Evolutionary conservation across 1,139 yeast genomes (phyloP).

Genomic region (Pichia sp.): DNA sequence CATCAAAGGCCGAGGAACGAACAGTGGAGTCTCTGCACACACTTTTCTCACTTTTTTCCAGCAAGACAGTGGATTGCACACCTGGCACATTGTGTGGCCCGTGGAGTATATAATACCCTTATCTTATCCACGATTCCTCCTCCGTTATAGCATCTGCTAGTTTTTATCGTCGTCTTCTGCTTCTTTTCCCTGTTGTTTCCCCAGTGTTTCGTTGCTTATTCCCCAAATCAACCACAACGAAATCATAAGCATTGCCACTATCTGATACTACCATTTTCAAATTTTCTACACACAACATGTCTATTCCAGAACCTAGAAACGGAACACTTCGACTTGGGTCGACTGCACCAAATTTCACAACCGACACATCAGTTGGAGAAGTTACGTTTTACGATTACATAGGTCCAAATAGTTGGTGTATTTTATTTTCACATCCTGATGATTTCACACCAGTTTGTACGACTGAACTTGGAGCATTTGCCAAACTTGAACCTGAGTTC

Average conservation of each 20-base stretch:
- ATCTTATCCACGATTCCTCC: too few species aligned
- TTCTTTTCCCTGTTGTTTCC: not conserved
- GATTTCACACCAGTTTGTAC: constrained; percentile 91
- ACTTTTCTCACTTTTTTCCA: not conserved
- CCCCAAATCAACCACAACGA: too few species aligned
- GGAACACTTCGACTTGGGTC: constrained; percentile 50
- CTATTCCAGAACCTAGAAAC: constrained; percentile 30
- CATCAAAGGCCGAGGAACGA: not conserved
- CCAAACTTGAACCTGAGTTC: constrained; percentile 80
- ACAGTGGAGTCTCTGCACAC: not conserved
- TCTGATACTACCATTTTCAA: too few species aligned
- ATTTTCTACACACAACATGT: too few species aligned
- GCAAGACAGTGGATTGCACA: too few species aligned
- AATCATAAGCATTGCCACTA: too few species aligned
- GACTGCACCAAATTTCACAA: constrained; percentile 75
- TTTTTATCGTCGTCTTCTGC: too few species aligned
- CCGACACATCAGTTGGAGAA: constrained; percentile 72
- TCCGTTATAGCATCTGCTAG: too few species aligned
- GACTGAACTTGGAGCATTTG: constrained; percentile 86
- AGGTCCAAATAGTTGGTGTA: constrained; percentile 68
- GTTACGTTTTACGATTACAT: constrained; percentile 75
- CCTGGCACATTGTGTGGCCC: too few species aligned
- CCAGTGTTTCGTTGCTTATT: too few species aligned
- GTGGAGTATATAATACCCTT: too few species aligned
- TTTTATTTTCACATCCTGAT: constrained; percentile 83